phyloP scores from a whole-genome alignment of 2,329 filamentous ascomycete species.

The Aspergillus pseudoviridinutans region DNA sequence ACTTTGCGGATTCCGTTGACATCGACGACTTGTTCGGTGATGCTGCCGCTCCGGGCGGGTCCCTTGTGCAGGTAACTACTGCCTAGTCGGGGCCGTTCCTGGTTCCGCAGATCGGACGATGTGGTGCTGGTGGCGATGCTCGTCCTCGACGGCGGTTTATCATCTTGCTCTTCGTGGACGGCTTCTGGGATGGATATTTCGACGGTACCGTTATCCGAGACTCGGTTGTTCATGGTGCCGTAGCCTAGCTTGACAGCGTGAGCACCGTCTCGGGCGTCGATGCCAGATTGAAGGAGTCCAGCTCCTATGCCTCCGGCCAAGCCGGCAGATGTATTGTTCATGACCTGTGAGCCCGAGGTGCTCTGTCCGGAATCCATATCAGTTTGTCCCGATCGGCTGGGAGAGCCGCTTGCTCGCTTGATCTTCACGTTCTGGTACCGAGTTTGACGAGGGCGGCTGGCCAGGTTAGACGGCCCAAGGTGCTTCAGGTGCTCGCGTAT shows the following conservation, averaged over 20 bases:
- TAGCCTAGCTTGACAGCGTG: constrained; percentile 57
- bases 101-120: constrained; percentile 19
- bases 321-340: constrained; percentile 29
- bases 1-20: constrained; percentile 71
- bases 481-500: constrained; percentile 59
- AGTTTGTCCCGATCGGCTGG: constrained; percentile 33
- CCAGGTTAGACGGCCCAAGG: constrained; percentile 61
- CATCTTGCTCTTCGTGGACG: constrained; percentile 29
- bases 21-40: constrained; percentile 75
- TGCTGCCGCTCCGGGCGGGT: constrained; percentile 66
- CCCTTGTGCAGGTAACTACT: constrained; percentile 40
- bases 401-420: constrained; percentile 50
- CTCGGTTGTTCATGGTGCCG: constrained; percentile 41
- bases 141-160: constrained; percentile 16
- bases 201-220: constrained; percentile 18
- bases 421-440: constrained; percentile 63
- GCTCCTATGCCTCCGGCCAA: constrained; percentile 52
- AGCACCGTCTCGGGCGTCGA: constrained; percentile 61
- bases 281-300: constrained; percentile 50
- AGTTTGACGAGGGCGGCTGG: constrained; percentile 57
- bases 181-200: constrained; percentile 29
- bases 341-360: constrained; percentile 35
- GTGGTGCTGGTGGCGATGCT: constrained; percentile 21
- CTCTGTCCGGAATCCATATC: constrained; percentile 37
- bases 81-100: constrained; percentile 19